Evolutionary conservation across 139 green algal genomes (phyloP), one percentile per base, ranked within the genome.

Genomic region (Chlorella sp.): DNA sequence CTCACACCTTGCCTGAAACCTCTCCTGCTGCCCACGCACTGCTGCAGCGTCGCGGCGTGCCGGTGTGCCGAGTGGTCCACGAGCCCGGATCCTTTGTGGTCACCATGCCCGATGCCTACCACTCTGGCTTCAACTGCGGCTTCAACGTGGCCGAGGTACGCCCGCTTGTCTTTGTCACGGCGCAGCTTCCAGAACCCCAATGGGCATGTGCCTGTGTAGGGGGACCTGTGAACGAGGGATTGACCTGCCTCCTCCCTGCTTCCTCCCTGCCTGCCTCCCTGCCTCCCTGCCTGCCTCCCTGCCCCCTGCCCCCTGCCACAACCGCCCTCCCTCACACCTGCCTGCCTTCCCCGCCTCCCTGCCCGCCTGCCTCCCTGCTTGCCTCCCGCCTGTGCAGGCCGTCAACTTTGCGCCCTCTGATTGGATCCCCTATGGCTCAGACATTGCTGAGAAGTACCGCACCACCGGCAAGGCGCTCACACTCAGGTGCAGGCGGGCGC

Each of bases 401-500:
- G 97, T 99, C 42, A 98, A 99, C 91, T 98, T 99, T 90, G 97
- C 94, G 14, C 95, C 97, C 2, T 87, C 94, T 0, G 94, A 98
- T 89, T 99, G 98, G 98, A 90, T 99, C 68, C 95, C 96, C 5
- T 93, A 93, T 83, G 96, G 96, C 85, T 92, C 89, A 60, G 94
- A 95, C 76, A 91, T 94, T 5, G 66, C 93, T 0, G 66, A 89
- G 34, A 96, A 96, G 71, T 98, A 98, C 93, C 89, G 94, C 42
- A 53, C 80, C 11, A 19, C 19, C 14, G 71, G 85, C 68, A 95
- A 94, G 84, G 53, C 93, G 18, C 83, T 86, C 73, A 96, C 94
- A 21, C 91, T 97, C 75, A 90, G 85, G 81, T 85, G 79, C 11
- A 39, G 2, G 19, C 12, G 64, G 26, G 36, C 75, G 34, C 34